phyloP scores from a whole-genome alignment of 352 stramenopile genomes.

The Thraustochytrium sp. region DNA sequence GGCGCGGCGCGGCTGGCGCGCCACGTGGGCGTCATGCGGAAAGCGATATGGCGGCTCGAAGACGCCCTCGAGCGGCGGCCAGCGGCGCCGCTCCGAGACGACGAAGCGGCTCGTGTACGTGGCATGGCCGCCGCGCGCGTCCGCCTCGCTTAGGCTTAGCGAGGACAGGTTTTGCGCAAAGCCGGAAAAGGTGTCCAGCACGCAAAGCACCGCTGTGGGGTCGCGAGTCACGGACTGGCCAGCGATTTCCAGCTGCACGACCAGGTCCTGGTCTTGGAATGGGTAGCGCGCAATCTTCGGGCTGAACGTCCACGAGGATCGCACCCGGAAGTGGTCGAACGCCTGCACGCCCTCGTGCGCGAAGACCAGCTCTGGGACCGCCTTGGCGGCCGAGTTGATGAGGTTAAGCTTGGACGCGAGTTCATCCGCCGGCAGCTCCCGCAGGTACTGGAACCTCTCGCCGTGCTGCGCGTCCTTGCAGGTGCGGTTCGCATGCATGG shows the following conservation, averaged over 20 bases:
- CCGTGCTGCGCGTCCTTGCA: not conserved
- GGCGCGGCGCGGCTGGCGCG: not conserved
- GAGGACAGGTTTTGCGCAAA: slow-evolving; percentile 33
- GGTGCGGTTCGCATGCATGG: slow-evolving; percentile 4
- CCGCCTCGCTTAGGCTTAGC: not conserved
- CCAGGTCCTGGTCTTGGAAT: slow-evolving; percentile 22
- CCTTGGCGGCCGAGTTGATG: slow-evolving; percentile 7
- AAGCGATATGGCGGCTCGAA: slow-evolving; percentile 34
- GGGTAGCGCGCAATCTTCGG: slow-evolving; percentile 1
- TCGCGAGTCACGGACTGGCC: slow-evolving; percentile 20
- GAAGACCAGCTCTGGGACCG: not conserved
- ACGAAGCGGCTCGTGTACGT: slow-evolving; percentile 10
- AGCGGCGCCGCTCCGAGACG: not conserved
- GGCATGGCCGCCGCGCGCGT: not conserved
- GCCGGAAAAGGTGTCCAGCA: slow-evolving; percentile 22
- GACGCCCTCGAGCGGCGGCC: not conserved
- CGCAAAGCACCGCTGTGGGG: slow-evolving; percentile 13
- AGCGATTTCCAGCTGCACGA: not conserved
- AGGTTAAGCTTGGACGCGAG: slow-evolving; percentile 23
- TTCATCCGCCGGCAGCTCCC: not conserved
- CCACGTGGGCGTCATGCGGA: not conserved
- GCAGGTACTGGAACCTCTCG: slow-evolving; percentile 1
- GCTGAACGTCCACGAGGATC: slow-evolving; percentile 4
- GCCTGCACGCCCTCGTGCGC: not conserved
- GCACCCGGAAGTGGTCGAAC: slow-evolving; percentile 31